Percentiles rank a stretch among this genome's conserved stretches.
These are phyloP conservation scores for Yarrowia porcina DNA, from an alignment of 805 yeast species.

Conservation along the genomic window DNA sequence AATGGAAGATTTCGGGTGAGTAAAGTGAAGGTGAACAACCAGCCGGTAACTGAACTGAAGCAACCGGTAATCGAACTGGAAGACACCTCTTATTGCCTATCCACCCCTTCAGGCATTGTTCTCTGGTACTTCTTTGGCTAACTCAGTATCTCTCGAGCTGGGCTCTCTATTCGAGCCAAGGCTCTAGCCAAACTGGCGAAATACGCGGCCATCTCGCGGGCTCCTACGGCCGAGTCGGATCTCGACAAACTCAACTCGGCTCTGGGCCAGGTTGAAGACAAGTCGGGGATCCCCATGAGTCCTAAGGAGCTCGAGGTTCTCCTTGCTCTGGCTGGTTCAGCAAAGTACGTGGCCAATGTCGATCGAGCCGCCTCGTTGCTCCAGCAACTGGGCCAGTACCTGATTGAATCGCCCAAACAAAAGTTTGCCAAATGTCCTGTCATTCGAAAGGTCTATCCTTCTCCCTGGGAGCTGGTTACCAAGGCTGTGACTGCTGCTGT, in stretches of 20 bases:
- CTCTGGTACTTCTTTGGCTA: not conserved
- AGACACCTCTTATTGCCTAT: too few relatives aligned
- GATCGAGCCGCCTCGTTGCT: slow-evolving; percentile 46
- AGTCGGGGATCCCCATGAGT: slow-evolving; percentile 31
- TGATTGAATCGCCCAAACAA: slow-evolving; percentile 47
- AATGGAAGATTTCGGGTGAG: slow-evolving; percentile 32
- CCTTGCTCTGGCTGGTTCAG: slow-evolving; percentile 52
- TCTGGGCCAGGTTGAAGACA: slow-evolving; percentile 33
- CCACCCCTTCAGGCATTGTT: too few relatives aligned
- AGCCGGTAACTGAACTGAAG: too few relatives aligned
- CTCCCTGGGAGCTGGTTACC: slow-evolving; percentile 46
- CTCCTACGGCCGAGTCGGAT: slow-evolving; percentile 28
- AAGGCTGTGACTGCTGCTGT: slow-evolving; percentile 40
- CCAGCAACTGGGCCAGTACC: slow-evolving; percentile 47
- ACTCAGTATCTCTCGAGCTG: slow-evolving; percentile 39
- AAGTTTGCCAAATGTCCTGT: slow-evolving; percentile 38
- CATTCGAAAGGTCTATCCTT: slow-evolving; percentile 36
- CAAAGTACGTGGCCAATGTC: slow-evolving; percentile 39
- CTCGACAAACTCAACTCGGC: slow-evolving; percentile 32
- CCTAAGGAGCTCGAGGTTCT: slow-evolving; percentile 50
- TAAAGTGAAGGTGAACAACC: too few relatives aligned
- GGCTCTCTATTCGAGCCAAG: slow-evolving; percentile 38
- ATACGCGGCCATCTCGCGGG: slow-evolving; percentile 34
- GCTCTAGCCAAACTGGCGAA: slow-evolving; percentile 43
- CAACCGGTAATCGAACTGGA: too few relatives aligned